These are phyloP conservation scores for Daldinia childiae DNA, from an alignment of 495 filamentous ascomycete species.

Conservation along the genomic window DNA sequence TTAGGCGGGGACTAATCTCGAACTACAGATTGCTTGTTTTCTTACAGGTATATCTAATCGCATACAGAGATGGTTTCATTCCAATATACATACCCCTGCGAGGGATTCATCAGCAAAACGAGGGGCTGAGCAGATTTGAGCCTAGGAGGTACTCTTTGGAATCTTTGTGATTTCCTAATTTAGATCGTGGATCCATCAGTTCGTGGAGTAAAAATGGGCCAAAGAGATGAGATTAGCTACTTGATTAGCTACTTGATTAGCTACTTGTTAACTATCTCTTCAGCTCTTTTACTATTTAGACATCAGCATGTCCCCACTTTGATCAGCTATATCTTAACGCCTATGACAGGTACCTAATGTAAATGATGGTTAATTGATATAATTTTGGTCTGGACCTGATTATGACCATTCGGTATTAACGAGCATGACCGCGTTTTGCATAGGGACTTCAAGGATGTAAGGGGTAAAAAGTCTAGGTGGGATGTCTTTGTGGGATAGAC, in stretches of 20 bases:
- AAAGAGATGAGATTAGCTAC: neutral
- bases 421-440: neutral
- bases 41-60: neutral
- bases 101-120: conserved; percentile 16
- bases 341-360: neutral
- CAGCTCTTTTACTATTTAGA: neutral
- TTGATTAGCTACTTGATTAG: no score
- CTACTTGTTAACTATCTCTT: no score
- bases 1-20: neutral
- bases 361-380: neutral
- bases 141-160: conserved; percentile 7
- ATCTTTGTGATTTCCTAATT: conserved; percentile 21
- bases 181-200: conserved; percentile 20
- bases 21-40: neutral
- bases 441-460: neutral
- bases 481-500: neutral
- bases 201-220: conserved; percentile 1
- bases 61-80: conserved; percentile 11
- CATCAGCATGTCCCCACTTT: neutral
- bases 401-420: neutral
- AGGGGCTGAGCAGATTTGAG: conserved; percentile 9
- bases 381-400: neutral
- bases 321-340: neutral
- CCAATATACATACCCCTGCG: neutral
- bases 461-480: neutral